These are phyloP conservation scores for Xenosphaeropsis pyriputrescens DNA, from an alignment of 2,329 filamentous ascomycete genomes.

Conservation along the genomic window DNA sequence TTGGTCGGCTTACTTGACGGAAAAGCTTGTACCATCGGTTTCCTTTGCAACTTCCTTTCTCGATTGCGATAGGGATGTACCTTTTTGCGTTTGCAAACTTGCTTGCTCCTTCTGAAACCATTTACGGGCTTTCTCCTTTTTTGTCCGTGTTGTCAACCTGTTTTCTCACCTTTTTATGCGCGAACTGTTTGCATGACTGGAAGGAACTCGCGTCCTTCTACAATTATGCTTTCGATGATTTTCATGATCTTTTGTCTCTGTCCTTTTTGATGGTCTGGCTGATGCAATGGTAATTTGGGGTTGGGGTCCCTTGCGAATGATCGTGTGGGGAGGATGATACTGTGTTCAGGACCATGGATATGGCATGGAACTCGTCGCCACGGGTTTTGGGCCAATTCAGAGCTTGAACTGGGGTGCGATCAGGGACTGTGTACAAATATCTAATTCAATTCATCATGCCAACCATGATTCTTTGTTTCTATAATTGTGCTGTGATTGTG, in stretches of 20 bases:
- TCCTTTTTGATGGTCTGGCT: neutral
- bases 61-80: neutral
- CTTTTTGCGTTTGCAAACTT: too few species aligned
- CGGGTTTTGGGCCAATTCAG: neutral
- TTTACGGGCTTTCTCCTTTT: too few species aligned
- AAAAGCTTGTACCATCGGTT: neutral
- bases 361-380: neutral
- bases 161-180: too few species aligned
- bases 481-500: too few species aligned
- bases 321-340: neutral
- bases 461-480: too few species aligned
- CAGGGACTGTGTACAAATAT: conserved; percentile 1
- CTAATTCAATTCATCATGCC: conserved; percentile 1
- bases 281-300: neutral
- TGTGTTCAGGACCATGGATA: neutral
- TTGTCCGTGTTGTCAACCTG: conserved; percentile 1
- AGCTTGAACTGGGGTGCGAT: neutral
- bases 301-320: neutral
- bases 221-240: neutral
- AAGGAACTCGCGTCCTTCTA: too few species aligned
- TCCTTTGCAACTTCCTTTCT: neutral
- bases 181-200: too few species aligned
- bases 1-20: conserved; percentile 1
- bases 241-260: neutral
- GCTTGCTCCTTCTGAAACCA: too few species aligned